Percentiles rank a stretch among this genome's conserved stretches.
Evolutionary conservation across 2,329 filamentous ascomycete genomes (phyloP).

Genomic region (Ophiostoma sp.): DNA sequence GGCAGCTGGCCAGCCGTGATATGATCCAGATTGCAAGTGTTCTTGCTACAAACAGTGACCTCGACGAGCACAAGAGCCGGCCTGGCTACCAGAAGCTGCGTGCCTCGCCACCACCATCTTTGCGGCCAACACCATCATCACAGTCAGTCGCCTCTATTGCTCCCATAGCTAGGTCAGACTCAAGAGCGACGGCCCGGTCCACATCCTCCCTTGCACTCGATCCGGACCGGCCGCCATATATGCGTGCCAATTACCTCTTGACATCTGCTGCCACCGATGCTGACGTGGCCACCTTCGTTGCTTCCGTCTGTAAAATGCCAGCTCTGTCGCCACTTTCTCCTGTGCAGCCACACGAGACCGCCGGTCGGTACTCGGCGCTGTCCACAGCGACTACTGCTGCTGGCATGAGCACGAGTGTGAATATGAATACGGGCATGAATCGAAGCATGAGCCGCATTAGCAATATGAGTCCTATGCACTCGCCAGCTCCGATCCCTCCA

Average conservation of each 20-base stretch:
- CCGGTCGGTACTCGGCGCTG: conserved; percentile 12
- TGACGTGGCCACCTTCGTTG: conserved; percentile 51
- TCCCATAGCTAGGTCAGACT: neutral
- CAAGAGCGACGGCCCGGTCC: neutral
- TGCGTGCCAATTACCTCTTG: conserved; percentile 52
- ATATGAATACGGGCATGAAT: neutral
- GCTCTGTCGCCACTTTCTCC: conserved; percentile 35
- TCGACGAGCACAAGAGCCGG: neutral
- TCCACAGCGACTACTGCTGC: conserved; percentile 15
- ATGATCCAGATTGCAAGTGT: conserved; percentile 56
- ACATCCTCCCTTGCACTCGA: conserved; percentile 1
- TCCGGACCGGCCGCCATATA: conserved; percentile 29
- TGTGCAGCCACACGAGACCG: conserved; percentile 3
- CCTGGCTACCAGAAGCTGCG: conserved; percentile 14
- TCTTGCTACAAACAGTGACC: neutral
- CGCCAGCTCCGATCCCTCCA: neutral
- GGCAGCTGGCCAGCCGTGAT: conserved; percentile 51
- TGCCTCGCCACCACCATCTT: neutral
- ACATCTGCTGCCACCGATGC: conserved; percentile 48
- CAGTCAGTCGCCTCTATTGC: neutral
- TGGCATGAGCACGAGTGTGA: neutral
- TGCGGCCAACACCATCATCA: neutral
- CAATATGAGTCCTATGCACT: conserved; percentile 7
- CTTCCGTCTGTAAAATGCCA: conserved; percentile 47
- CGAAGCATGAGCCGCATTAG: conserved; percentile 10